Conservation (phyloP, 495 filamentous ascomycete species). For the Tuber aestivum region DNA sequence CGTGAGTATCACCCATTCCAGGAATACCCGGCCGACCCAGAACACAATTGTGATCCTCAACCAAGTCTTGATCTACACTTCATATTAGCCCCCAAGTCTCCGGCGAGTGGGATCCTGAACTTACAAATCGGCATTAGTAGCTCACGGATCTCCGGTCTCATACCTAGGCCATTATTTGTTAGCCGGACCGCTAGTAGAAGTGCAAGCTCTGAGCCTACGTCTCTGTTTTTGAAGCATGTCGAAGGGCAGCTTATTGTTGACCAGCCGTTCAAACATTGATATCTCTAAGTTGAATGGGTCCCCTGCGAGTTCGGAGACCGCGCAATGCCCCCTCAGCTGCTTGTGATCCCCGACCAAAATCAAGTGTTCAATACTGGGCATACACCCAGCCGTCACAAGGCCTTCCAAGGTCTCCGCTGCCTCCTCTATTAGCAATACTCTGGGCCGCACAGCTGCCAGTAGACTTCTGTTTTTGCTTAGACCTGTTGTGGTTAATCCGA, state of each 20-base stretch:
- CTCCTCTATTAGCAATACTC: conserved; percentile 65
- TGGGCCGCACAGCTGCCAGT: conserved; percentile 63
- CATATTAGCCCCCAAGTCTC: background rate
- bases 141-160: conserved; percentile 65
- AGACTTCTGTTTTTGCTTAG: conserved; percentile 80
- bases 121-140: conserved; percentile 52
- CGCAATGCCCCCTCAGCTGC: conserved; percentile 62
- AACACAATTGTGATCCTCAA: conserved; percentile 68
- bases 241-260: conserved; percentile 62
- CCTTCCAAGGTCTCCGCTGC: conserved; percentile 69
- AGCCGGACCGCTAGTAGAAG: conserved; percentile 8
- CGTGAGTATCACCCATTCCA: conserved; percentile 69
- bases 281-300: conserved; percentile 59
- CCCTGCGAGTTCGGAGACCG: conserved; percentile 51
- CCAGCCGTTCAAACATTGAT: conserved; percentile 71
- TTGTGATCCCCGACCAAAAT: conserved; percentile 73
- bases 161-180: conserved; percentile 41
- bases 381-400: conserved; percentile 57
- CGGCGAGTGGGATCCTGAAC: background rate
- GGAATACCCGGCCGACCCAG: conserved; percentile 55
- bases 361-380: conserved; percentile 64
- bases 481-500: conserved; percentile 76
- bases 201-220: conserved; percentile 42
- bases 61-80: conserved; percentile 52
- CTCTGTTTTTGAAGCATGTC: conserved; percentile 57